A percentile compares a stretch with the other conserved stretches of the same genome.
Conservation (phyloP, 1,284 basidiomycete genomes). For the Coniophora puteana region DNA sequence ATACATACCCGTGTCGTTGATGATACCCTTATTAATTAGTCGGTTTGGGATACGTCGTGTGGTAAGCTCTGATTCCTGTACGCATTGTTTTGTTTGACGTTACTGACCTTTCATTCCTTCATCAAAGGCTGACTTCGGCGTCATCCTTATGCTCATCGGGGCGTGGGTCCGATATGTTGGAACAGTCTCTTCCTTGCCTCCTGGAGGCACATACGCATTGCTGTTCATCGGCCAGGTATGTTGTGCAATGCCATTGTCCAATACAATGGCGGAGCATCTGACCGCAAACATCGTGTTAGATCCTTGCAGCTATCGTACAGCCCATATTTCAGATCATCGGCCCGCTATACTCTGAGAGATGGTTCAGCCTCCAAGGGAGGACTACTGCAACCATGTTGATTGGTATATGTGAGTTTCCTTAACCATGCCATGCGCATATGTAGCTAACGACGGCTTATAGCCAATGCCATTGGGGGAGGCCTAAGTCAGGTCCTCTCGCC, state of each 20-base stretch:
- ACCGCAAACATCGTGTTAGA: too few relatives aligned
- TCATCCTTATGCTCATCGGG: constrained; percentile 49
- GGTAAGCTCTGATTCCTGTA: constrained; percentile 38
- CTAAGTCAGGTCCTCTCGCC: constrained; percentile 71
- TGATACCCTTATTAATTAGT: constrained; percentile 51
- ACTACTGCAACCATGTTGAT: constrained; percentile 80
- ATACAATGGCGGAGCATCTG: too few relatives aligned
- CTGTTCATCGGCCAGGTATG: constrained; percentile 68
- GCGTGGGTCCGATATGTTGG: constrained; percentile 76
- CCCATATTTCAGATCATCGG: too few relatives aligned
- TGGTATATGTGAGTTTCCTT: constrained; percentile 60
- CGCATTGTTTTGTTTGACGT: too few relatives aligned
- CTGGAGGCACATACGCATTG: constrained; percentile 54
- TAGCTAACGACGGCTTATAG: too few relatives aligned
- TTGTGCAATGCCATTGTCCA: constrained; percentile 44
- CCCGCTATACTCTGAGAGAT: too few relatives aligned
- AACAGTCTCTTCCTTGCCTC: constrained; percentile 47
- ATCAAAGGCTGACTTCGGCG: constrained; percentile 56
- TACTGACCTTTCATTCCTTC: too few relatives aligned
- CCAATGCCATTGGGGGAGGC: constrained; percentile 65
- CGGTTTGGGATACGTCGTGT: constrained; percentile 57
- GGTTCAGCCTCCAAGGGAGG: constrained; percentile 71
- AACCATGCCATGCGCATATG: too few relatives aligned
- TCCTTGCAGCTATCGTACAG: too few relatives aligned
- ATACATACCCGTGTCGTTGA: constrained; percentile 57